These are phyloP conservation scores for Cutaneotrichosporon daszewskae DNA, from an alignment of 1,284 basidiomycete species.

Conservation along the genomic window DNA sequence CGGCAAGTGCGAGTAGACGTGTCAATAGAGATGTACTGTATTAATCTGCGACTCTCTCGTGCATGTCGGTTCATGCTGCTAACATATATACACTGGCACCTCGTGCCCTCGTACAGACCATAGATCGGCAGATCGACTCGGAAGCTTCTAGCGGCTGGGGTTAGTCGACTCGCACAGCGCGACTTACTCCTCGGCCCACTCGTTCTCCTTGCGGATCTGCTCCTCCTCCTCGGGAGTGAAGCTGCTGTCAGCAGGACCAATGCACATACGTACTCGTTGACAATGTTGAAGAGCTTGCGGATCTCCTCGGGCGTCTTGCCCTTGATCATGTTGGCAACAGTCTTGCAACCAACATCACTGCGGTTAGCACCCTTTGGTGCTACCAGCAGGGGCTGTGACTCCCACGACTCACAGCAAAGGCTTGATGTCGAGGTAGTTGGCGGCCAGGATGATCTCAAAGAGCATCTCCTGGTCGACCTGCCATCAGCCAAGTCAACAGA, in stretches of 20 bases:
- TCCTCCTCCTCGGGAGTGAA: conserved; percentile 99
- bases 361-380: conserved; percentile 1
- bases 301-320: conserved; percentile 87
- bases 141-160: too few relatives aligned
- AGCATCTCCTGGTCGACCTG: conserved; percentile 74
- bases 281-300: conserved; percentile 86
- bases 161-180: too few relatives aligned
- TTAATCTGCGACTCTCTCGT: too few relatives aligned
- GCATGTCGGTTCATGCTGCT: too few relatives aligned
- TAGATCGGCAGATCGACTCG: too few relatives aligned
- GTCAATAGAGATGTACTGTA: too few relatives aligned
- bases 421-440: conserved; percentile 99
- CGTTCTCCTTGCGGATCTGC: conserved; percentile 99
- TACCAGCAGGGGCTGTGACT: not conserved
- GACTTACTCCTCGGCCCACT: conserved; percentile 53
- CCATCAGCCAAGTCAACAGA: not conserved
- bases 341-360: conserved; percentile 99
- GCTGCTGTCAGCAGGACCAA: too few relatives aligned
- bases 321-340: conserved; percentile 97
- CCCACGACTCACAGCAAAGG: conserved; percentile 75
- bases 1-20: too few relatives aligned
- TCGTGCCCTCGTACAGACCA: too few relatives aligned
- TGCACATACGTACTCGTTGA: too few relatives aligned
- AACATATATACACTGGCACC: too few relatives aligned
- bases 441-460: conserved; percentile 98